phyloP scores from a whole-genome alignment of 2,329 filamentous ascomycete species.

The Phialocephala sp. region DNA sequence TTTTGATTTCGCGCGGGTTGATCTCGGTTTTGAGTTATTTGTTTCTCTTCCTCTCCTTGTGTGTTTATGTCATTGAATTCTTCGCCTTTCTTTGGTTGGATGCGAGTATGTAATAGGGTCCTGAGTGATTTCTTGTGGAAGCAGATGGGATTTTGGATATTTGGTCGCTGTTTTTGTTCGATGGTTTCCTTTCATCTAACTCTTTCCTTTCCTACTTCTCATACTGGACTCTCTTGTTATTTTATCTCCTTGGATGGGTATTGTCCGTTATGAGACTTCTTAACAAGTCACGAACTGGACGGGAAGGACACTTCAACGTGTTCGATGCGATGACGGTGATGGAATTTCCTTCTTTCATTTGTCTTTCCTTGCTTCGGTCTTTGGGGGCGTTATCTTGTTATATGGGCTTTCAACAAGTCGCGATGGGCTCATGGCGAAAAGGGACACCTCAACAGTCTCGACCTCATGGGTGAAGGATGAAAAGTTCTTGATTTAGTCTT shows the following conservation, averaged over 20 bases:
- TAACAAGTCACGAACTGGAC: neutral
- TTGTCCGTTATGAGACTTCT: neutral
- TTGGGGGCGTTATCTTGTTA: constrained; percentile 37
- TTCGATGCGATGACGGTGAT: neutral
- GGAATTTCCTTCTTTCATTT: neutral
- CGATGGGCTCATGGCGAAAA: neutral
- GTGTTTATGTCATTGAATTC: neutral
- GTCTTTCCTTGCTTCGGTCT: neutral
- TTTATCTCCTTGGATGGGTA: neutral
- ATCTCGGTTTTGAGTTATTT: neutral
- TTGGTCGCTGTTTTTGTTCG: neutral
- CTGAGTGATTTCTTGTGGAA: neutral
- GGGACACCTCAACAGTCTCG: constrained; percentile 5
- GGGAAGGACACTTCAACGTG: neutral
- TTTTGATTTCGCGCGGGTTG: neutral
- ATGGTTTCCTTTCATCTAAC: neutral
- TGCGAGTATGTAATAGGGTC: neutral
- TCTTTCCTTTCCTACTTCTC: neutral
- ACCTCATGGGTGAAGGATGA: neutral
- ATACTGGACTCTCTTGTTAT: neutral
- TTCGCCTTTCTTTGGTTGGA: neutral
- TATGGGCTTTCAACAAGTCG: constrained; percentile 2
- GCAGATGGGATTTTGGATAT: neutral
- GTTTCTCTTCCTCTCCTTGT: neutral
- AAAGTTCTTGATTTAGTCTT: constrained; percentile 15